These are phyloP conservation scores for Collariella sp. DNA, from an alignment of 495 filamentous ascomycete species.

Conservation along the genomic window DNA sequence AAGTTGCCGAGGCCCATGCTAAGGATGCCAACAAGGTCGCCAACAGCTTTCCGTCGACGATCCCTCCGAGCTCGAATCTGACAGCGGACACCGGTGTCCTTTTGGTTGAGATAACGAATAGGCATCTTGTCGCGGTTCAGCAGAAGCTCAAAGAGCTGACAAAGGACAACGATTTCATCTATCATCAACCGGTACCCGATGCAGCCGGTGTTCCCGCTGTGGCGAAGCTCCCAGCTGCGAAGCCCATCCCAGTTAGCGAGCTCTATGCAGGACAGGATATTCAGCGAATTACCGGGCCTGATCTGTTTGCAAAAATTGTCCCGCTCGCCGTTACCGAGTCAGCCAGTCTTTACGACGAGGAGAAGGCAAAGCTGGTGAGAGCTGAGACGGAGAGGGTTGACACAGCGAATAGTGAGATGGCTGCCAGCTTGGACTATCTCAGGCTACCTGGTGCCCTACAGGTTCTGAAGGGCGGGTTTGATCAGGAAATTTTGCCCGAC, in stretches of 20 bases:
- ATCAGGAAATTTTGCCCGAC: constrained; percentile 80
- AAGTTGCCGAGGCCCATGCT: constrained; percentile 65
- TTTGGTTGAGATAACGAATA: constrained; percentile 71
- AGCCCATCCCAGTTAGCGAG: constrained; percentile 94
- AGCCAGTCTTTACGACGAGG: constrained; percentile 94
- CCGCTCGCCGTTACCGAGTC: constrained; percentile 95
- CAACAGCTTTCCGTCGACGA: constrained; percentile 69
- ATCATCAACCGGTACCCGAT: constrained; percentile 82
- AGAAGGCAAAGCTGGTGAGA: constrained; percentile 91
- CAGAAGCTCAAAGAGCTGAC: constrained; percentile 63
- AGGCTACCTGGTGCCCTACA: constrained; percentile 83
- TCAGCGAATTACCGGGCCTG: constrained; percentile 88
- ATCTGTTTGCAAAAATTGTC: constrained; percentile 94
- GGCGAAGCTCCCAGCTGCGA: constrained; percentile 90
- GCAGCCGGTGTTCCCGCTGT: constrained; percentile 73
- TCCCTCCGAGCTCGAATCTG: constrained; percentile 75
- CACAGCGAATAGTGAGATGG: constrained; percentile 88
- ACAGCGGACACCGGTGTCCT: constrained; percentile 64
- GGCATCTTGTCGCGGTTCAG: constrained; percentile 72
- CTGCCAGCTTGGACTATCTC: constrained; percentile 86
- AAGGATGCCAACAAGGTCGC: constrained; percentile 70
- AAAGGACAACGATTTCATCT: constrained; percentile 98
- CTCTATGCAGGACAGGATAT: constrained; percentile 96
- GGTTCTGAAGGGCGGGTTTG: constrained; percentile 85
- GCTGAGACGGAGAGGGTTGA: constrained; percentile 92